phyloP scores from a whole-genome alignment of 2,329 filamentous ascomycete genomes.

The Aspergillus aculeatinus region DNA sequence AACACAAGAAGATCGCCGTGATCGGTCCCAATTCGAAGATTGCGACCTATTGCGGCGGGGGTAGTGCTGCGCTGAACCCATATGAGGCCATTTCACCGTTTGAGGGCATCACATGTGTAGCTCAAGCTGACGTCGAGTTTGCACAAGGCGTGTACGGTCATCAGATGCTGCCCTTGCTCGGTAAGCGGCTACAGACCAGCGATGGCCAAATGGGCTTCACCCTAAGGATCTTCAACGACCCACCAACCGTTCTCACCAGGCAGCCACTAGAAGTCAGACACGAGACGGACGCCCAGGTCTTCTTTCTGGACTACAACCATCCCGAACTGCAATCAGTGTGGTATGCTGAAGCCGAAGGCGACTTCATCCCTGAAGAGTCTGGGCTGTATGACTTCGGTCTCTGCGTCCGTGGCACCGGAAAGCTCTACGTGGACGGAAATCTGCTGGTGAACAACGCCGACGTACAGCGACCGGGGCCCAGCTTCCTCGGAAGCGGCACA shows the following conservation, averaged over 20 bases:
- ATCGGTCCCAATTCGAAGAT: conserved; percentile 54
- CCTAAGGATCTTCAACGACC: conserved; percentile 61
- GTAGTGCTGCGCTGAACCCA: conserved; percentile 55
- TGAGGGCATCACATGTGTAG: conserved; percentile 34
- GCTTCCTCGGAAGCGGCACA: conserved; percentile 63
- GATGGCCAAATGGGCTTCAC: conserved; percentile 55
- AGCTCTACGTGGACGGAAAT: conserved; percentile 60
- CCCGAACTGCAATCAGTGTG: conserved; percentile 46
- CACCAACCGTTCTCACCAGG: conserved; percentile 48
- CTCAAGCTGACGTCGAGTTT: conserved; percentile 40
- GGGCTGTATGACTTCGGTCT: conserved; percentile 61
- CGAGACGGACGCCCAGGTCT: conserved; percentile 41
- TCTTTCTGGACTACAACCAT: conserved; percentile 53
- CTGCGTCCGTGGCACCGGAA: conserved; percentile 61
- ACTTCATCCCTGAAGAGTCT: conserved; percentile 57
- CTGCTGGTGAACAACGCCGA: conserved; percentile 64
- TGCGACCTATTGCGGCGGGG: conserved; percentile 56
- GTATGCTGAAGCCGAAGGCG: conserved; percentile 42
- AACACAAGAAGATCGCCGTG: conserved; percentile 45
- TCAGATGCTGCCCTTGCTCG: conserved; percentile 59
- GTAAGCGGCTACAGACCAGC: conserved; percentile 48
- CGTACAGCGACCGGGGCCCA: conserved; percentile 59
- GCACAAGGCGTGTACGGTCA: conserved; percentile 62
- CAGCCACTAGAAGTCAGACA: conserved; percentile 50
- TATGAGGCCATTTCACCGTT: conserved; percentile 43